A percentile compares a stretch with the other conserved stretches of the same genome.
Evolutionary conservation across 2,329 filamentous ascomycete genomes (phyloP).

Genomic region (Parastagonospora avenae): DNA sequence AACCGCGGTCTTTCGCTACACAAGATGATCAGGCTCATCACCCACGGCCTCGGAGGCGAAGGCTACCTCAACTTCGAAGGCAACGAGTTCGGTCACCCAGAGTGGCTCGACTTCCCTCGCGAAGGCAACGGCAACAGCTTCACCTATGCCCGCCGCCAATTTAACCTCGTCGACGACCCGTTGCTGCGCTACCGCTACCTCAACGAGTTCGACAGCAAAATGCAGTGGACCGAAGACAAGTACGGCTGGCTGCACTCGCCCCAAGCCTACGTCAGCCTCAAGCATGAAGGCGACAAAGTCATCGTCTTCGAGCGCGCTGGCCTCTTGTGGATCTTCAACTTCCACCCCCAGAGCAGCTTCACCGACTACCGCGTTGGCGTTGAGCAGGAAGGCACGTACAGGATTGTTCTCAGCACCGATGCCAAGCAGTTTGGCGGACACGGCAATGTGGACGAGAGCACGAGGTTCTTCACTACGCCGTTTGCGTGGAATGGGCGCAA

Average conservation of each 20-base stretch:
- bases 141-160: slow-evolving; percentile 90
- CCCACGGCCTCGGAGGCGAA: slow-evolving; percentile 89
- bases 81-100: slow-evolving; percentile 97
- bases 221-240: slow-evolving; percentile 86
- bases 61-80: slow-evolving; percentile 99
- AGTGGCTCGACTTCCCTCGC: slow-evolving; percentile 98
- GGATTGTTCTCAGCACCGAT: slow-evolving; percentile 84
- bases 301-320: slow-evolving; percentile 94
- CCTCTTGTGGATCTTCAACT: slow-evolving; percentile 94
- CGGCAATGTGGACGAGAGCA: slow-evolving; percentile 75
- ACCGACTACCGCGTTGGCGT: slow-evolving; percentile 92
- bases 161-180: slow-evolving; percentile 86
- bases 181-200: slow-evolving; percentile 88
- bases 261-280: slow-evolving; percentile 91
- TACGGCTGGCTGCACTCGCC: slow-evolving; percentile 87
- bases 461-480: slow-evolving; percentile 88
- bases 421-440: slow-evolving; percentile 77
- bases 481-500: slow-evolving; percentile 87
- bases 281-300: slow-evolving; percentile 92
- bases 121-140: slow-evolving; percentile 92
- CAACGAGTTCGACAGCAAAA: slow-evolving; percentile 89
- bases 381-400: slow-evolving; percentile 82
- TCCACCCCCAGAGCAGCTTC: slow-evolving; percentile 83
- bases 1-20: slow-evolving; percentile 90
- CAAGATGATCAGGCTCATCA: slow-evolving; percentile 96